phyloP scores from a whole-genome alignment of 371 early-diverging fungal genomes.

The Dinochytrium kinnereticum region DNA sequence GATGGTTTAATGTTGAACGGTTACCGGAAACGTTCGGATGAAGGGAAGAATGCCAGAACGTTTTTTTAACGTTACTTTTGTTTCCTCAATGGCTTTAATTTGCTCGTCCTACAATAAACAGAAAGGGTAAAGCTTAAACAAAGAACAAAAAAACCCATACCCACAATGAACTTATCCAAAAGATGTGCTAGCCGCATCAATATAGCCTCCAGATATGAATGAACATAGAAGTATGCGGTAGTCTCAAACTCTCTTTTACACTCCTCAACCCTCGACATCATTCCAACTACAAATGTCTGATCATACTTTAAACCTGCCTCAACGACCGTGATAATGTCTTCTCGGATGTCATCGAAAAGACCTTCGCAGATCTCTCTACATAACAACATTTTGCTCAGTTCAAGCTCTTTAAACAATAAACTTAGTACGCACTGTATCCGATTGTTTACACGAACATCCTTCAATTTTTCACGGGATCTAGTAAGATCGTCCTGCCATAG shows the following conservation, averaged over 20 bases:
- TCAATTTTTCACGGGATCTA: conserved; percentile 60
- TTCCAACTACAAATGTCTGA: conserved; percentile 66
- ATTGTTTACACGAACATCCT: conserved; percentile 71
- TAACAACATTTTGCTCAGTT: neutral
- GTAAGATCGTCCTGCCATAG: conserved; percentile 54
- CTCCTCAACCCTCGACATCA: conserved; percentile 82
- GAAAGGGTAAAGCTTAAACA: neutral
- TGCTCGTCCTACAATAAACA: conserved; percentile 90
- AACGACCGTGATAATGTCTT: conserved; percentile 71
- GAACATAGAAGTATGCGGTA: conserved; percentile 67
- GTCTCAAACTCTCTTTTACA: conserved; percentile 67
- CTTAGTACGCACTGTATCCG: conserved; percentile 49
- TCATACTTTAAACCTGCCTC: conserved; percentile 78
- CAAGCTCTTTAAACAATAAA: neutral
- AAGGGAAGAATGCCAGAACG: conserved; percentile 86
- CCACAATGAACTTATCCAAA: conserved; percentile 81
- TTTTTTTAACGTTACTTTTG: conserved; percentile 84
- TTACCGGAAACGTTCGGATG: conserved; percentile 85
- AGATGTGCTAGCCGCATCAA: conserved; percentile 66
- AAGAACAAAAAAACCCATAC: conserved; percentile 16
- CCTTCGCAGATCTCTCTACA: conserved; percentile 75
- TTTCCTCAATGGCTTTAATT: conserved; percentile 87
- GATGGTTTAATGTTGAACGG: conserved; percentile 7
- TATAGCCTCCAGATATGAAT: conserved; percentile 70
- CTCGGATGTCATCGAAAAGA: conserved; percentile 76